These are phyloP conservation scores for Beauveria bassiana DNA, from an alignment of 2,329 filamentous ascomycete species.

Conservation along the genomic window DNA sequence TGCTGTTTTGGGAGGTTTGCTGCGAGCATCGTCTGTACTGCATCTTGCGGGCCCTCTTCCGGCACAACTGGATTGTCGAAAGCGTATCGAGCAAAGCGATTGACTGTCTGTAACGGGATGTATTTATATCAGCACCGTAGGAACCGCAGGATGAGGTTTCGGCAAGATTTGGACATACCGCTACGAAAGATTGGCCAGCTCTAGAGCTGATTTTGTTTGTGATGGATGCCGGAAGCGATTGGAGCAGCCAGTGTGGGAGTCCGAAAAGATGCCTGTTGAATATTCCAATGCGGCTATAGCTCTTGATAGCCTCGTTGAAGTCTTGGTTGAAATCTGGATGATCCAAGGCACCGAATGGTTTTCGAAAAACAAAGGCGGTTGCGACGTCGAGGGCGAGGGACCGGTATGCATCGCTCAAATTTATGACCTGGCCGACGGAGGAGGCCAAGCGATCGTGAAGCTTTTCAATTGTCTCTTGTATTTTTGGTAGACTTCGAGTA, in stretches of 20 bases:
- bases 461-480: not conserved
- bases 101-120: not conserved
- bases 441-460: not conserved
- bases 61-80: not conserved
- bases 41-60: not conserved
- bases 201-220: not conserved
- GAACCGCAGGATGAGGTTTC: too few relatives aligned
- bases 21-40: not conserved
- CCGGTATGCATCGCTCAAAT: not conserved
- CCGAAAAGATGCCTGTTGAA: not conserved
- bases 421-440: not conserved
- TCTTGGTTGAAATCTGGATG: not conserved
- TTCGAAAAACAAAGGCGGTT: not conserved
- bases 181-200: not conserved
- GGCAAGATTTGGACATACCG: not conserved
- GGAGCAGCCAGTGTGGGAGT: not conserved
- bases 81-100: not conserved
- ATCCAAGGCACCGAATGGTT: not conserved
- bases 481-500: not conserved
- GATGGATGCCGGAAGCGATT: not conserved
- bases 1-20: not conserved
- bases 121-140: not conserved
- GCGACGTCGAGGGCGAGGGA: not conserved
- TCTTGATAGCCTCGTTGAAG: not conserved
- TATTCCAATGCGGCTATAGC: not conserved